Base-by-base conservation (phyloP, 2,329 filamentous ascomycete species). In the Colletotrichum somersetense region DNA sequence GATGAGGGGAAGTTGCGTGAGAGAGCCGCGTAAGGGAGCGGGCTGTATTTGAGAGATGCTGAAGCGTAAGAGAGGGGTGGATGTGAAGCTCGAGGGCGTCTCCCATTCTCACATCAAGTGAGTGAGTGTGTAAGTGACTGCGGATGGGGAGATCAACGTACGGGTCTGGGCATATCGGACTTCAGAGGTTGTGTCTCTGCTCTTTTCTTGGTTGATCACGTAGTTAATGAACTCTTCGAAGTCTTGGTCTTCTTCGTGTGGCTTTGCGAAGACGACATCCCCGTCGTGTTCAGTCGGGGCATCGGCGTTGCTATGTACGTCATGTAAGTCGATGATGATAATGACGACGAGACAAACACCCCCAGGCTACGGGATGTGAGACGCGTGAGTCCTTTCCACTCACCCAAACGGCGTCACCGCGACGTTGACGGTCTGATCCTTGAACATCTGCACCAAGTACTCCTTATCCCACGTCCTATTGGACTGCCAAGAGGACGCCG, bases 81-180 rank as follows among this genome's bases (percentile, higher is more conserved):
- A 10, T n/a, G 5, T 20, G 12, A 33, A 33, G 23, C n/a, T 53
- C 3, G 14, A 30, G 14, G 26, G 50, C 26, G 1, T 20, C 26
- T 53, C 5, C 18, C 50, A 53, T 20, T 53, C 26, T 53, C 14
- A 20, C 50, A 53, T 53, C 1, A 53, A 26, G 23, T 52, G 35
- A 62, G 26, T 48, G 30, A 33, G 40, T 7, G 42, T 10, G 2
- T 40, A 11, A 18, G 44, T 48, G n/a, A n/a, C 44, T 46, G 7
- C 8, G 53, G 20, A 38, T 7, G 18, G 48, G 57, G 10, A 26
- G 66, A 23, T 26, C 42, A 20, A 81, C 69, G 23, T 81, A 91
- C 90, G 93, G 48, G 92, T 94, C 81, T 95, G 93, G 1, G 91
- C 91, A 81, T 95, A 95, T 76, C 90, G 85, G 58, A 93, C 86